A percentile compares a stretch with the other conserved stretches of the same genome.
Conservation (phyloP, 306 rosid species). For the Crataegus laevigata region DNA sequence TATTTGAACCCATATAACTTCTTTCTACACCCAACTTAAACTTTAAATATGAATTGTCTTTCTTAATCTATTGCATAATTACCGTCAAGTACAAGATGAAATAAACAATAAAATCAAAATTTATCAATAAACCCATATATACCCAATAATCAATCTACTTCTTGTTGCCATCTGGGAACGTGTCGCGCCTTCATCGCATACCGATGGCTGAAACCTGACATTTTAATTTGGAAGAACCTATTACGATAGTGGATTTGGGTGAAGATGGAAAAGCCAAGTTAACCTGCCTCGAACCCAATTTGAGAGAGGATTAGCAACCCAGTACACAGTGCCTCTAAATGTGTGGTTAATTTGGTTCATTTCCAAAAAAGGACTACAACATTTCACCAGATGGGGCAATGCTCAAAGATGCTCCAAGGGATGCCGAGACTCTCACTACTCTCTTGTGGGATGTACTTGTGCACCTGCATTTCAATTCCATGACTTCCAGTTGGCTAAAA, state of each 20-base stretch:
- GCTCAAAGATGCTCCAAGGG: conserved; percentile 38
- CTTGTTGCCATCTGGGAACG: conserved; percentile 47
- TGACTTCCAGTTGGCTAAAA: conserved; percentile 72
- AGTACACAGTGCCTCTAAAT: conserved; percentile 70
- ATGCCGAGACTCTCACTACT: conserved; percentile 47
- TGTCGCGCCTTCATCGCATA: conserved; percentile 64
- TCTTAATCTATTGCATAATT: no score
- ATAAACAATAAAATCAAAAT: no score
- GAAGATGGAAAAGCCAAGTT: conserved; percentile 49
- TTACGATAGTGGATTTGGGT: conserved; percentile 69
- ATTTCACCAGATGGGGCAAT: conserved; percentile 37
- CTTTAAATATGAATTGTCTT: no score
- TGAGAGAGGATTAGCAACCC: conserved; percentile 51
- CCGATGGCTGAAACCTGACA: conserved; percentile 79
- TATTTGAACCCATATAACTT: no score
- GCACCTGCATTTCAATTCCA: conserved; percentile 87
- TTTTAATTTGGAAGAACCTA: conserved; percentile 64
- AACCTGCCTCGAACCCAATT: conserved; percentile 63
- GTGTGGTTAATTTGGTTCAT: conserved; percentile 73
- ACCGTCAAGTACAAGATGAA: no score
- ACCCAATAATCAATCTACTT: conserved; percentile 35
- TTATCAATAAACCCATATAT: no score
- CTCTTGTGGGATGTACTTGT: conserved; percentile 90
- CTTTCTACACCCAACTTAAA: no score
- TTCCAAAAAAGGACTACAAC: conserved; percentile 55